Base-by-base conservation (phyloP, 208 protist genomes). In the Crithidia fasciculata region DNA sequence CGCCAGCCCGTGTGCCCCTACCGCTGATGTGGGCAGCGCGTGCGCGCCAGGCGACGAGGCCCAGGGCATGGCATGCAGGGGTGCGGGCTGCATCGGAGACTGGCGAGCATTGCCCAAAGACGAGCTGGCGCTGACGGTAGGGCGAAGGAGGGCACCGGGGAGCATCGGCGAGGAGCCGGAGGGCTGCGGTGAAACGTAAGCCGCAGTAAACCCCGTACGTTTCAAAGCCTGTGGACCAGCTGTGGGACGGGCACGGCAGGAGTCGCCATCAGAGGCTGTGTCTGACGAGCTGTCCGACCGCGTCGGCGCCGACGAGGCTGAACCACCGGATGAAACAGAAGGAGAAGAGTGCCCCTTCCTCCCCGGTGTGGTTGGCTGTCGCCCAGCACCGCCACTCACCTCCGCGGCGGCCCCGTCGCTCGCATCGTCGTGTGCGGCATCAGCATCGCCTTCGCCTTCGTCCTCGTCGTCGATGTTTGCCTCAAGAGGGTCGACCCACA, bases 401-500 rank as follows among this genome's bases (percentile, higher is more conserved):
- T 19, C 44, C 7, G 16, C 19, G 3, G 18, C 19, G 0, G 28
- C 28, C 28, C 0, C 9, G 54, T 62, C 54, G 39, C 41, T 54
- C 6, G 3, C 39, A 45, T 47, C 8, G n/a, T 54, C 45, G 8
- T 52, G 60, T 36, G 39, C 45, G 45, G 9, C 28, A 28, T 28
- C 28, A 2, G 28, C 28, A 28, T 1, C 28, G 1, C 28, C 41
- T 0, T 54, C 18, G 41, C 18, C 15, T 41, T 54, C 36, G 12
- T 8, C 61, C 41, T 47, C 61, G 49, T n/a, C 50, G 39, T 68
- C 41, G 64, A 40, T n/a, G 7, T 37, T 7, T 37, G 44, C 28
- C 8, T 56, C 37, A 13, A 64, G 60, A 15, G 73, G 60, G 52
- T 78, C 65, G 7, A 78, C 58, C 73, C 66, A 73, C 5, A 63